Percentiles rank a stretch among this genome's conserved stretches.
These are phyloP conservation scores for Shiraia sp. DNA, from an alignment of 2,329 filamentous ascomycete genomes.

Conservation along the genomic window DNA sequence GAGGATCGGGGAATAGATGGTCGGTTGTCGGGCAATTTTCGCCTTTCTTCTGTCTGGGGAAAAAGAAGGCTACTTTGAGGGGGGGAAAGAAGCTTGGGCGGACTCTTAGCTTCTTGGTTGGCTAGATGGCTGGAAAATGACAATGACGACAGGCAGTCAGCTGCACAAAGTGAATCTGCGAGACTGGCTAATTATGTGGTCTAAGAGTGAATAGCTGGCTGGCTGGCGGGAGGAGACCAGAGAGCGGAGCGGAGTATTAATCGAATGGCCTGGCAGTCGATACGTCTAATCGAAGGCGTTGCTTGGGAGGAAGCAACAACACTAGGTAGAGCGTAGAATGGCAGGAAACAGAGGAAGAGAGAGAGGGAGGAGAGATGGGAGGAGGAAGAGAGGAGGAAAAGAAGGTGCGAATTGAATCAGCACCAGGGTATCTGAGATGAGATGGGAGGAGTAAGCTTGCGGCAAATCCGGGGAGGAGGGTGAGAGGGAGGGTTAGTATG, in stretches of 20 bases:
- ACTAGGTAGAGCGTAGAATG: constrained; percentile 10
- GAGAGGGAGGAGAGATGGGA: constrained; percentile 5
- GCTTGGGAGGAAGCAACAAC: constrained; percentile 18
- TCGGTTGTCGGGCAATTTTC: constrained; percentile 30
- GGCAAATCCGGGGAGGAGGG: constrained; percentile 4
- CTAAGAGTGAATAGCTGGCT: constrained; percentile 11
- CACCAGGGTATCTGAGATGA: constrained; percentile 8
- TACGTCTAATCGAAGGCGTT: background rate
- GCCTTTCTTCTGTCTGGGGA: constrained; percentile 17
- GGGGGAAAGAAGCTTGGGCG: too few species aligned
- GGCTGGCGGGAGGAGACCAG: constrained; percentile 10
- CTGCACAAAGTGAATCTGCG: too few species aligned
- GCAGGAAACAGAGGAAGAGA: background rate
- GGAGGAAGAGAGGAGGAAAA: background rate
- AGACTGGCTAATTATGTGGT: background rate
- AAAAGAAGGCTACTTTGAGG: too few species aligned
- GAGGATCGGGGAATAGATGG: constrained; percentile 12
- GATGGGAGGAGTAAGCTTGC: constrained; percentile 1
- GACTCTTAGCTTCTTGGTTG: too few species aligned
- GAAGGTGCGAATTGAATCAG: constrained; percentile 15
- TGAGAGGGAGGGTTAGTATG: constrained; percentile 10
- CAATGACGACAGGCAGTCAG: background rate
- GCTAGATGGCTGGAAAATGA: constrained; percentile 9
- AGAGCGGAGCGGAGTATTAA: background rate
- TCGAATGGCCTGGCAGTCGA: background rate